Conservation (phyloP, 441 rosid species). For the Gossypium gossypioides region DNA sequence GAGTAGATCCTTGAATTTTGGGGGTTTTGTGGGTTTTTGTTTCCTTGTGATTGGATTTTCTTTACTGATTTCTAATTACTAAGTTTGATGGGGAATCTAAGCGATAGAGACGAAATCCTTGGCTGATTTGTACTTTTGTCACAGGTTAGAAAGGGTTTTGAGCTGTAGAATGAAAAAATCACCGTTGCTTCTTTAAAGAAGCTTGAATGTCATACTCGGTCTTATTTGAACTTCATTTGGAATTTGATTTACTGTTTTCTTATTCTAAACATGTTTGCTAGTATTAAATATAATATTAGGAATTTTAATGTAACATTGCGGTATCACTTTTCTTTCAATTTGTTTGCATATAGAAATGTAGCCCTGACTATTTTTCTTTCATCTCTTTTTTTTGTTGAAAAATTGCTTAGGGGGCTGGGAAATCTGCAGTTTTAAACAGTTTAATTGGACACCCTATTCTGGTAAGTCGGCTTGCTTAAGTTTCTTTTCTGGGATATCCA, state of each 20-base stretch:
- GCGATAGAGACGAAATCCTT: background rate
- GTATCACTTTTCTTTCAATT: background rate
- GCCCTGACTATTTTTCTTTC: background rate
- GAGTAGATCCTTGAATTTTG: background rate
- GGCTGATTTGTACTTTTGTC: background rate
- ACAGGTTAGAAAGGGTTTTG: background rate
- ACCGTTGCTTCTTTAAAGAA: background rate
- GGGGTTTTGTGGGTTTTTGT: conserved; percentile 5
- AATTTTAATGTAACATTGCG: background rate
- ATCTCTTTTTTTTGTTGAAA: background rate
- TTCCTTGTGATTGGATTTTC: background rate
- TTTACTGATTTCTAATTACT: background rate
- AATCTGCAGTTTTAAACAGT: conserved; percentile 66
- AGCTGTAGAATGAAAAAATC: background rate
- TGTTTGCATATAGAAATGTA: background rate
- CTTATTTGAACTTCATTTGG: background rate
- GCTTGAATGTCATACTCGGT: background rate
- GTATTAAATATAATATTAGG: background rate
- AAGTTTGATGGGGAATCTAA: background rate
- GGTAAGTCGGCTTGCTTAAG: conserved; percentile 32
- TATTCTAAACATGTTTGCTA: background rate
- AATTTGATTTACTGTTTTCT: background rate
- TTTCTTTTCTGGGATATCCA: background rate
- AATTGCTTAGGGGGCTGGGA: conserved; percentile 53
- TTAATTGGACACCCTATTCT: conserved; percentile 62